Conservation (phyloP, 2,329 filamentous ascomycete genomes). For the Stemphylium lycopersici region DNA sequence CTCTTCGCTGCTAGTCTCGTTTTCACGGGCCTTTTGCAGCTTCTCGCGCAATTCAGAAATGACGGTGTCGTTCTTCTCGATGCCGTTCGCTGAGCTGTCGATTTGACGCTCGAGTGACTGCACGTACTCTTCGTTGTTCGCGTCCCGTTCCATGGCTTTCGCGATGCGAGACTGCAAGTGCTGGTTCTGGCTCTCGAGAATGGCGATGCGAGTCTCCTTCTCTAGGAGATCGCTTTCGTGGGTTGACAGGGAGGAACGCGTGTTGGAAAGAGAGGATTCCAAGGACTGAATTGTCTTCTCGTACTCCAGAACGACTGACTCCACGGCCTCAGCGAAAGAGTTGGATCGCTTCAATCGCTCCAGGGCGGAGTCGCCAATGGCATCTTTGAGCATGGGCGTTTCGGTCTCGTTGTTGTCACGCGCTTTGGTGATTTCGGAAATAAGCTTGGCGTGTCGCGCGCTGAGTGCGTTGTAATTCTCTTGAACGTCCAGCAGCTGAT, state of each 20-base stretch:
- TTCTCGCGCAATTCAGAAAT: constrained; percentile 90
- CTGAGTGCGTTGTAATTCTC: constrained; percentile 94
- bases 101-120: constrained; percentile 90
- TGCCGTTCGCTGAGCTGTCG: constrained; percentile 86
- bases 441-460: constrained; percentile 91
- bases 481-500: constrained; percentile 88
- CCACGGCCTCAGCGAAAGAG: constrained; percentile 93
- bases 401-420: constrained; percentile 68
- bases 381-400: constrained; percentile 65
- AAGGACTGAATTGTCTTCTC: constrained; percentile 97
- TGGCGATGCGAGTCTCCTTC: constrained; percentile 91
- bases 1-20: constrained; percentile 87
- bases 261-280: constrained; percentile 89
- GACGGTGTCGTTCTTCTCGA: constrained; percentile 88
- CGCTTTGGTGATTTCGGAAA: constrained; percentile 88
- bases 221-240: constrained; percentile 89
- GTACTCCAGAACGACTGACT: constrained; percentile 95
- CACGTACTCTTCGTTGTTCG: constrained; percentile 89
- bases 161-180: constrained; percentile 90
- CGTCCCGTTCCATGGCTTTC: constrained; percentile 89
- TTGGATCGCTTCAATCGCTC: constrained; percentile 93
- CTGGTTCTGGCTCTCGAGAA: constrained; percentile 87
- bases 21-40: constrained; percentile 84
- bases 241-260: constrained; percentile 78
- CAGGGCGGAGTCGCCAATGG: constrained; percentile 76